Conservation (phyloP, 2,329 filamentous ascomycete genomes). For the Penicillium paneum region DNA sequence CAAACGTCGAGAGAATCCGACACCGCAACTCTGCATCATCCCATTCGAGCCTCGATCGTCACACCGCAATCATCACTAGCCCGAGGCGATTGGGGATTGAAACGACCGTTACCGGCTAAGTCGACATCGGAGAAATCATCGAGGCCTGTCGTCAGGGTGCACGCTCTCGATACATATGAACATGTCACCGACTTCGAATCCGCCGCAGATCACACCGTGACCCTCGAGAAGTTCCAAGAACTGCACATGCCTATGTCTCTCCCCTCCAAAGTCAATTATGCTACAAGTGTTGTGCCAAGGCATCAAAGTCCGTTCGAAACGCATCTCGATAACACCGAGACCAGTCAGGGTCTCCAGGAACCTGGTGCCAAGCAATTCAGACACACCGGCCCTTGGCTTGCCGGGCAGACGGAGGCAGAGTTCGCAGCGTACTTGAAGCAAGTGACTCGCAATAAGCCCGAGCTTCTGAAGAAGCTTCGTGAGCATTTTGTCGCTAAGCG, state of each 20-base stretch:
- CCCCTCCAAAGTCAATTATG: slow-evolving; percentile 34
- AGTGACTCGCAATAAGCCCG: slow-evolving; percentile 42
- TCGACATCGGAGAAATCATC: slow-evolving; percentile 66
- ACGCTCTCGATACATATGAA: slow-evolving; percentile 77
- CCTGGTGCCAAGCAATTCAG: slow-evolving; percentile 51
- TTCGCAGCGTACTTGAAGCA: slow-evolving; percentile 53
- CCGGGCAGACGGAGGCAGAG: slow-evolving; percentile 54
- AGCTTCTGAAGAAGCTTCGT: slow-evolving; percentile 38
- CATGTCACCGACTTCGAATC: slow-evolving; percentile 86
- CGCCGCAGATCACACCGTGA: slow-evolving; percentile 75
- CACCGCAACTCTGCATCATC: slow-evolving; percentile 71
- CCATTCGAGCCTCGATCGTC: slow-evolving; percentile 78
- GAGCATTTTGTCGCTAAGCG: slow-evolving; percentile 34
- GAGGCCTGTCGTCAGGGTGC: slow-evolving; percentile 72
- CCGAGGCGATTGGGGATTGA: slow-evolving; percentile 89
- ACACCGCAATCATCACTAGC: slow-evolving; percentile 69
- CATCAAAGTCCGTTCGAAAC: slow-evolving; percentile 44
- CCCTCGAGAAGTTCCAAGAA: slow-evolving; percentile 82
- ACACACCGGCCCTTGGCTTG: slow-evolving; percentile 58
- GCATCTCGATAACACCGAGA: slow-evolving; percentile 45
- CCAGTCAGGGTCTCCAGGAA: slow-evolving; percentile 32
- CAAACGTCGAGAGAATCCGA: slow-evolving; percentile 57
- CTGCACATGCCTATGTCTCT: slow-evolving; percentile 69
- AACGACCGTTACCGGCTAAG: slow-evolving; percentile 74
- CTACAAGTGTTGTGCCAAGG: slow-evolving; percentile 26